Conservation (phyloP, 352 stramenopile species). For the Phytophthora citricola region DNA sequence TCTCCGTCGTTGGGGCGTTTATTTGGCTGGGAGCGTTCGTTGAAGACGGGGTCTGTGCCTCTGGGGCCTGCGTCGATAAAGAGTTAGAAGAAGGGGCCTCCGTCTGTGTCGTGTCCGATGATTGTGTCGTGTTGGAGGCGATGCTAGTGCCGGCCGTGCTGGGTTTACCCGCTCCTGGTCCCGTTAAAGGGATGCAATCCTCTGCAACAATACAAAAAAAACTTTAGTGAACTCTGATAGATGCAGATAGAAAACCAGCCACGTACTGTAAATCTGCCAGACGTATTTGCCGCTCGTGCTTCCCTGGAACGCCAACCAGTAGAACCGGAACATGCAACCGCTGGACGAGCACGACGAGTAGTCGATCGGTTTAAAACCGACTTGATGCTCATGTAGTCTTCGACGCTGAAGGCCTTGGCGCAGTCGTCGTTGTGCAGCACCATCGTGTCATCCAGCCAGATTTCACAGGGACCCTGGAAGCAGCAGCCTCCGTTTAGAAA, state of each 20-base stretch:
- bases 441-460: slow-evolving; percentile 39
- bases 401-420: slow-evolving; percentile 12
- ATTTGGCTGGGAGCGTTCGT: too few species aligned
- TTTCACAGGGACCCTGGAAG: slow-evolving; percentile 33
- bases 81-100: neutral
- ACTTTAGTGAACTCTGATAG: too few species aligned
- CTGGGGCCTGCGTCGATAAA: neutral
- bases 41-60: neutral
- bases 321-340: slow-evolving; percentile 42
- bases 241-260: neutral
- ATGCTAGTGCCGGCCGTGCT: neutral
- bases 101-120: too few species aligned
- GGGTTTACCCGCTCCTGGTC: slow-evolving; percentile 10
- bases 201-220: slow-evolving; percentile 2
- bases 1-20: too few species aligned
- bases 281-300: slow-evolving; percentile 23
- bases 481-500: neutral
- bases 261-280: slow-evolving; percentile 44
- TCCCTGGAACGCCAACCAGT: slow-evolving; percentile 39
- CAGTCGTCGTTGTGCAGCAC: slow-evolving; percentile 39
- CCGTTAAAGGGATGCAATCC: slow-evolving; percentile 24
- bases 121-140: slow-evolving; percentile 2
- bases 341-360: slow-evolving; percentile 31
- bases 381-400: slow-evolving; percentile 30
- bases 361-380: slow-evolving; percentile 35